These are phyloP conservation scores for Hippophae gyantsensis DNA, from an alignment of 306 rosid species.

Conservation along the genomic window DNA sequence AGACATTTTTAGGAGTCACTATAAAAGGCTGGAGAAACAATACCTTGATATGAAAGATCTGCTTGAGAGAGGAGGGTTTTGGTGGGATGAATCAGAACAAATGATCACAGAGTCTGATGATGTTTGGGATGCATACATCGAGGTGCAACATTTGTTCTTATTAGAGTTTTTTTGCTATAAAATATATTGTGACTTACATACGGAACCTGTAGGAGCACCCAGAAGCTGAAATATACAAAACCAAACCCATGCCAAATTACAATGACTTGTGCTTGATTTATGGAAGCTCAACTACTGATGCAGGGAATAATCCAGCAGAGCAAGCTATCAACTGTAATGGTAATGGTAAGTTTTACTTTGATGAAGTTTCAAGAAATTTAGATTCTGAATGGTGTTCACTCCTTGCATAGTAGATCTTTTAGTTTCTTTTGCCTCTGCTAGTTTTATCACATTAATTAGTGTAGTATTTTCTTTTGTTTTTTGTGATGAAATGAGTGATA, in stretches of 20 bases:
- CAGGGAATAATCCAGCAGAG: conserved; percentile 11
- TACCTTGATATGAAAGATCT: conserved; percentile 36
- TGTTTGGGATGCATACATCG: conserved; percentile 46
- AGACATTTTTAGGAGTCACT: conserved; percentile 25
- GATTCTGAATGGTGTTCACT: background rate
- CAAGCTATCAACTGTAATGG: conserved; percentile 18
- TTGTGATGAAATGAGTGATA: background rate
- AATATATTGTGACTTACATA: conserved; percentile 15
- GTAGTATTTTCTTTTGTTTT: background rate
- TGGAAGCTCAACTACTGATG: conserved; percentile 31
- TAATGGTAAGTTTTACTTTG: conserved; percentile 21
- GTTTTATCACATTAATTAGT: background rate
- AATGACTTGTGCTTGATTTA: conserved; percentile 46
- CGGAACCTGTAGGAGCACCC: conserved; percentile 37
- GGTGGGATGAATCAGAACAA: conserved; percentile 44
- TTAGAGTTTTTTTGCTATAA: conserved; percentile 9
- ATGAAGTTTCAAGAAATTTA: background rate
- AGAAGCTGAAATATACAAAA: conserved; percentile 32
- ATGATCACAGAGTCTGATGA: conserved; percentile 33
- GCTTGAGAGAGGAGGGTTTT: conserved; percentile 39
- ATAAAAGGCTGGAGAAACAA: conserved; percentile 30
- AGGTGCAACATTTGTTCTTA: conserved; percentile 22
- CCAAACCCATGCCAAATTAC: conserved; percentile 33
- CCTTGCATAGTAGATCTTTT: background rate
- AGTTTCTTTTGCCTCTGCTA: background rate